Percentiles rank a stretch among this genome's conserved stretches.
Conservation (phyloP, 2,329 filamentous ascomycete species). For the Coniochaeta sp. region DNA sequence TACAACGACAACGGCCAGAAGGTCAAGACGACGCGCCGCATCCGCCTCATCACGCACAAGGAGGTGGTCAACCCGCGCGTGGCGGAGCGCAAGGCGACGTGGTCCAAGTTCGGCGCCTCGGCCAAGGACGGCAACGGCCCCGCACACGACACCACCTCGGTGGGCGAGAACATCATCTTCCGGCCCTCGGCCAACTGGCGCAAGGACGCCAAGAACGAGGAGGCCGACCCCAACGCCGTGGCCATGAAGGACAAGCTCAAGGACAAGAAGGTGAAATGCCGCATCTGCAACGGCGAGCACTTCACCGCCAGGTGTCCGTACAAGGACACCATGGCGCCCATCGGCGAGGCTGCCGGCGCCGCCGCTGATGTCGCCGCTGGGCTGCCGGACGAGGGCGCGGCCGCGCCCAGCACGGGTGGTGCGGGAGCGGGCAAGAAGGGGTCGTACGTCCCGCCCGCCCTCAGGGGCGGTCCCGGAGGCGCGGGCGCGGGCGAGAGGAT, state of each 20-base stretch:
- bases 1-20: conserved; percentile 92
- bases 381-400: conserved; percentile 42
- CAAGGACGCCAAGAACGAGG: conserved; percentile 73
- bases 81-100: conserved; percentile 86
- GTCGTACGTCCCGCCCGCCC: conserved; percentile 89
- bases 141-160: conserved; percentile 79
- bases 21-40: conserved; percentile 93
- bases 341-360: conserved; percentile 54
- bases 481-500: conserved; percentile 70
- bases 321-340: conserved; percentile 98
- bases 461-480: conserved; percentile 46
- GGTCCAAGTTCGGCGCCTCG: conserved; percentile 87
- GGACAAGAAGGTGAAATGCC: conserved; percentile 99
- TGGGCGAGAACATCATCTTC: conserved; percentile 98
- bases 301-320: conserved; percentile 98
- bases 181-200: conserved; percentile 90
- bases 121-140: conserved; percentile 80
- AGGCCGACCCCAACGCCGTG: conserved; percentile 65
- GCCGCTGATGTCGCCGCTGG: conserved; percentile 49
- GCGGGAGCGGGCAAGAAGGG: conserved; percentile 63
- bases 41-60: conserved; percentile 85
- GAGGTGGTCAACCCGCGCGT: conserved; percentile 95
- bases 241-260: conserved; percentile 77
- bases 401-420: conserved; percentile 46
- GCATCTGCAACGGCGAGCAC: conserved; percentile 98